phyloP scores from a whole-genome alignment of 805 yeast genomes.

The Maudiozyma saulgeensis region DNA sequence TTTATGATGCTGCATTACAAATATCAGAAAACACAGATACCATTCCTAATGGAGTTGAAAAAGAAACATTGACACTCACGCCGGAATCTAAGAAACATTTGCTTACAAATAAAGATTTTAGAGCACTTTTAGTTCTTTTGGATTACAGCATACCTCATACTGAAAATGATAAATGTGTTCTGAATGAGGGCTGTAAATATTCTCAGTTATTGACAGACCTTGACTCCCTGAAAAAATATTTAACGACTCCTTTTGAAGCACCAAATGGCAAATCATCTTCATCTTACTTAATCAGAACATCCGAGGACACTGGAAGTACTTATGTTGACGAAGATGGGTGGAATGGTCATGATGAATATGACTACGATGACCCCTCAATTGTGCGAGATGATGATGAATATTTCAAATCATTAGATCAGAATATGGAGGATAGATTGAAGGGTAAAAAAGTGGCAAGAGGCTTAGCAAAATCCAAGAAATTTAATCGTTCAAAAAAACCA shows the following conservation, averaged over 20 bases:
- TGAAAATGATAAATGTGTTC: constrained; percentile 12
- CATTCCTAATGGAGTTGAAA: background rate
- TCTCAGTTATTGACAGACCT: constrained; percentile 8
- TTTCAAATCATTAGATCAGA: constrained; percentile 18
- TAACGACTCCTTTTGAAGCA: constrained; percentile 20
- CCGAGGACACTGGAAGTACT: background rate
- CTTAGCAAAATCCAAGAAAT: constrained; percentile 10
- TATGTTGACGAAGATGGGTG: constrained; percentile 15
- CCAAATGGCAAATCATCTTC: constrained; percentile 22
- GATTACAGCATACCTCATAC: constrained; percentile 18
- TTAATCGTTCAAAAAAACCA: background rate
- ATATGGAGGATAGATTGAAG: constrained; percentile 2
- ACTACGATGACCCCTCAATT: constrained; percentile 15
- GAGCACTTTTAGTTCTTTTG: constrained; percentile 17
- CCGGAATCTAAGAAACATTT: constrained; percentile 7
- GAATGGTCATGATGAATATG: constrained; percentile 14
- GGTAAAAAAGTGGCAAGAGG: constrained; percentile 14
- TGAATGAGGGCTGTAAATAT: constrained; percentile 11
- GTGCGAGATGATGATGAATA: constrained; percentile 19
- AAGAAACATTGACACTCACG: constrained; percentile 7
- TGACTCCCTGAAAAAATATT: constrained; percentile 13
- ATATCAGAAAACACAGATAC: background rate
- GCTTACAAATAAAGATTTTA: constrained; percentile 19
- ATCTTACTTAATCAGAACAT: constrained; percentile 19
- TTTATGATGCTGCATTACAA: constrained; percentile 6